Conservation (phyloP, 768 basidiomycete species). For the Mycena vulgaris region DNA sequence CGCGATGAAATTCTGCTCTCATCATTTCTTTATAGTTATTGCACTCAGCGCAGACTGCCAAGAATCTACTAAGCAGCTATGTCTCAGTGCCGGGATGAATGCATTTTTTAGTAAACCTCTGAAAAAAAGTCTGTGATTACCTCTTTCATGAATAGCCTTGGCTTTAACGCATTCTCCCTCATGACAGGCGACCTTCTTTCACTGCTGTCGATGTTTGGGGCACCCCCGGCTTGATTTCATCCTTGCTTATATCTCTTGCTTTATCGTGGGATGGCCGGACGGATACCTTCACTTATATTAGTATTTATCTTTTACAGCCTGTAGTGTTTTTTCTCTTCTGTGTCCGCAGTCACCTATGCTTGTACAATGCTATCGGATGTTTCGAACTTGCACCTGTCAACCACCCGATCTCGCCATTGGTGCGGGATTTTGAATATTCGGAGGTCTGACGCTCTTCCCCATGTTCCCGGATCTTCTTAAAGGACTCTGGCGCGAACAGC, state of each 20-base stretch:
- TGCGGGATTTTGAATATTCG: neutral
- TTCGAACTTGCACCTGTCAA: too few species aligned
- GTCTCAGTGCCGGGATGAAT: slow-evolving; percentile 87
- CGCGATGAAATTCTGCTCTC: neutral
- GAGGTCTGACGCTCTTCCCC: neutral
- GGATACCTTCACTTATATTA: neutral
- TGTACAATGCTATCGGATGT: too few species aligned
- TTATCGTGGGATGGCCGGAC: too few species aligned
- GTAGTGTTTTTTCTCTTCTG: too few species aligned
- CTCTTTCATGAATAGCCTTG: neutral
- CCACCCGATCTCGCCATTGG: too few species aligned
- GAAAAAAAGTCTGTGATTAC: slow-evolving; percentile 63
- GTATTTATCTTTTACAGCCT: neutral
- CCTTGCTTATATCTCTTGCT: slow-evolving; percentile 8
- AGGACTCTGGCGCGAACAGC: neutral
- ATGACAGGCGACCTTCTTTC: slow-evolving; percentile 68
- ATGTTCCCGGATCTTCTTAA: slow-evolving; percentile 9
- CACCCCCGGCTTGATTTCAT: slow-evolving; percentile 38
- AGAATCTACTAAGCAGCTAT: slow-evolving; percentile 81
- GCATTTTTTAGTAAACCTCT: slow-evolving; percentile 83
- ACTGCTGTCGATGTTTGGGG: slow-evolving; percentile 69
- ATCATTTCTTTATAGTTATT: slow-evolving; percentile 61
- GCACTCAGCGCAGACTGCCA: slow-evolving; percentile 85
- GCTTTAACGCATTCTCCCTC: slow-evolving; percentile 3
- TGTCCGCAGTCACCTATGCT: too few species aligned